phyloP scores from a whole-genome alignment of 2,329 filamentous ascomycete species.

The Cladosporium sp. region DNA sequence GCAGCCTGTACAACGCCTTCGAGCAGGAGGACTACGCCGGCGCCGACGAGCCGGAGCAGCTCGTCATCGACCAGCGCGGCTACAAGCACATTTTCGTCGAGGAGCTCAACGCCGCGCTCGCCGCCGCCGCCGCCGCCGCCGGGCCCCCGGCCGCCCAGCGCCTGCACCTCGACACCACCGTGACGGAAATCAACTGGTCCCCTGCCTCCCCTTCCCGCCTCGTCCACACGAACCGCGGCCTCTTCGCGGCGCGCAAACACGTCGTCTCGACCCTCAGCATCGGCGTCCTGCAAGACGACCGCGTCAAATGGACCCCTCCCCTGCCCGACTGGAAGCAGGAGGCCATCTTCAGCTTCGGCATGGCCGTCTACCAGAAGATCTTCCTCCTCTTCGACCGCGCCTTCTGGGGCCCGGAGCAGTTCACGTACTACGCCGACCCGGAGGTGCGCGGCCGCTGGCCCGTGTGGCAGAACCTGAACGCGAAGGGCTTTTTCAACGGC shows the following conservation, averaged over 20 bases:
- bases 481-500: slow-evolving; percentile 46
- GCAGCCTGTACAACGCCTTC: slow-evolving; percentile 7
- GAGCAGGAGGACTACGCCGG: slow-evolving; percentile 7
- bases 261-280: slow-evolving; percentile 63
- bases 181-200: slow-evolving; percentile 3
- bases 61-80: slow-evolving; percentile 5
- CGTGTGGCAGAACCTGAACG: slow-evolving; percentile 58
- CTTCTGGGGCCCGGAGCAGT: slow-evolving; percentile 57
- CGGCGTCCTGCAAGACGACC: slow-evolving; percentile 59
- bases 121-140: not conserved
- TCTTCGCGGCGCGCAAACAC: slow-evolving; percentile 40
- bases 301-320: slow-evolving; percentile 51
- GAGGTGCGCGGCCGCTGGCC: slow-evolving; percentile 49
- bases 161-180: slow-evolving; percentile 7
- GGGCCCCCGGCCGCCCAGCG: not conserved
- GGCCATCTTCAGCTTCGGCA: slow-evolving; percentile 58
- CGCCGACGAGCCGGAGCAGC: slow-evolving; percentile 3
- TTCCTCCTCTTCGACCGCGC: slow-evolving; percentile 63
- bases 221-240: slow-evolving; percentile 24
- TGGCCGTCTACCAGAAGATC: slow-evolving; percentile 69
- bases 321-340: slow-evolving; percentile 60
- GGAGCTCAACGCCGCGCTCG: slow-evolving; percentile 5
- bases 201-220: slow-evolving; percentile 15
- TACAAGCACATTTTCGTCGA: slow-evolving; percentile 9
- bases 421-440: slow-evolving; percentile 48